Percentiles rank a stretch among this genome's conserved stretches.
phyloP scores from a whole-genome alignment of 176 grass and related monocot species.

The Rhipidocladum racemiflorum region DNA sequence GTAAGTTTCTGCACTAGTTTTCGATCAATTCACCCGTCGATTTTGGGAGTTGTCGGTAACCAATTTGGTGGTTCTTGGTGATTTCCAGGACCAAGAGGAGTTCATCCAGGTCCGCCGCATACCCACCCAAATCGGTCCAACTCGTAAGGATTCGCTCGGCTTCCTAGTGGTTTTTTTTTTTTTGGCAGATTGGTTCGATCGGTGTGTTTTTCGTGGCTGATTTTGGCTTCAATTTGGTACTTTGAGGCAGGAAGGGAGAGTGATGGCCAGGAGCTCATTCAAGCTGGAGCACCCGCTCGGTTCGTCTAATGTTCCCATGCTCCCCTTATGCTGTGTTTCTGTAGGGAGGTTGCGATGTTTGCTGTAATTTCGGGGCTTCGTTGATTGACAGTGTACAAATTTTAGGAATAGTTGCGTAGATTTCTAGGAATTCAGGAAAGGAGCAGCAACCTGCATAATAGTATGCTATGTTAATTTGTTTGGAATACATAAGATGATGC shows the following conservation, averaged over 20 bases:
- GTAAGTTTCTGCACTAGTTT: neutral
- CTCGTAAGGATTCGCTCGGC: constrained; percentile 1
- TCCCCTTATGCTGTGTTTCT: neutral
- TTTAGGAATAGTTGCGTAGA: neutral
- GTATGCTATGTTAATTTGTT: neutral
- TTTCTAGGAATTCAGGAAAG: neutral
- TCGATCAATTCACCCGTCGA: neutral
- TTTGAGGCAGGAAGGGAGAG: constrained; percentile 29
- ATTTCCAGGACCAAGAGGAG: neutral
- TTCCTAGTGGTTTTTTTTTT: neutral
- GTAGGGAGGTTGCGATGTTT: neutral
- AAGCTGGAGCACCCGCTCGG: constrained; percentile 92
- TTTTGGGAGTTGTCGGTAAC: neutral
- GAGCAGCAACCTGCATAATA: neutral
- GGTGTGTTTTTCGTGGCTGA: neutral
- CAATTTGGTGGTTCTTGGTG: neutral
- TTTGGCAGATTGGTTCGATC: constrained; percentile 14
- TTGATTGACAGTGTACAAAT: neutral
- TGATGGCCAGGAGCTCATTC: constrained; percentile 94
- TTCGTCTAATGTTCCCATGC: constrained; percentile 15
- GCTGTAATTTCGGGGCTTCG: neutral
- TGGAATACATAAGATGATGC: neutral
- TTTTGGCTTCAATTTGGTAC: neutral
- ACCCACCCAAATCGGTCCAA: neutral
- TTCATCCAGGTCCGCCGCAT: neutral